phyloP scores from a whole-genome alignment of 164 flowering plant species.

The Macadamia integrifolia region DNA sequence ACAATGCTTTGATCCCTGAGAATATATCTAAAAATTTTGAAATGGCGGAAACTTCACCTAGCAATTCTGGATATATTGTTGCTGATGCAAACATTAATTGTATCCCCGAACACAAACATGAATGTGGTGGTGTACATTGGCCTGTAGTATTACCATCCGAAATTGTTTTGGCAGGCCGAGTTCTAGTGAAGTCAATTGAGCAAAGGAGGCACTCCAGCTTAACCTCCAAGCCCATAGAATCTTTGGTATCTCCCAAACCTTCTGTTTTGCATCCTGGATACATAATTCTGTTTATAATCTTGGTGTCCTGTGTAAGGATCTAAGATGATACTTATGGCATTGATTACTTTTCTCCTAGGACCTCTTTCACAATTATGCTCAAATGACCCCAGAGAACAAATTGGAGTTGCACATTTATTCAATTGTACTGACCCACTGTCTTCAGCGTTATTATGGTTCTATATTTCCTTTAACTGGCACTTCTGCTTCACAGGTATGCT shows the following conservation, averaged over 20 bases:
- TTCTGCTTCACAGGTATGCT: constrained; percentile 45
- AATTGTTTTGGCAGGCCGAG: constrained; percentile 69
- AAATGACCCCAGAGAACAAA: constrained; percentile 46
- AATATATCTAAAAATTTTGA: constrained; percentile 32
- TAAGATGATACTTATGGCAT: constrained; percentile 5
- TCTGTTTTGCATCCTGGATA: constrained; percentile 6
- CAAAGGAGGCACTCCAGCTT: constrained; percentile 20
- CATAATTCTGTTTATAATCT: neutral
- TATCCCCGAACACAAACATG: constrained; percentile 66
- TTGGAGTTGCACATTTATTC: constrained; percentile 66
- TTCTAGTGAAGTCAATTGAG: constrained; percentile 42
- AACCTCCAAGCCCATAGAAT: constrained; percentile 14
- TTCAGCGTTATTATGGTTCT: constrained; percentile 33
- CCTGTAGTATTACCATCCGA: constrained; percentile 73
- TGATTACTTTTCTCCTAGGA: constrained; percentile 36
- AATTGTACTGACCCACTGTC: constrained; percentile 52
- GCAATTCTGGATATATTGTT: constrained; percentile 12
- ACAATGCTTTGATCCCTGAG: constrained; percentile 5
- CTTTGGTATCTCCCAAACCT: constrained; percentile 37
- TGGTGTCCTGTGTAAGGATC: neutral
- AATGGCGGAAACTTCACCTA: constrained; percentile 21
- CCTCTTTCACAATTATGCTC: constrained; percentile 56
- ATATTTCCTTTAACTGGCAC: constrained; percentile 36
- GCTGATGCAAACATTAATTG: constrained; percentile 11
- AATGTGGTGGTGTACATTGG: constrained; percentile 80